Conservation (phyloP, 441 rosid species). For the Populus hybrid region DNA sequence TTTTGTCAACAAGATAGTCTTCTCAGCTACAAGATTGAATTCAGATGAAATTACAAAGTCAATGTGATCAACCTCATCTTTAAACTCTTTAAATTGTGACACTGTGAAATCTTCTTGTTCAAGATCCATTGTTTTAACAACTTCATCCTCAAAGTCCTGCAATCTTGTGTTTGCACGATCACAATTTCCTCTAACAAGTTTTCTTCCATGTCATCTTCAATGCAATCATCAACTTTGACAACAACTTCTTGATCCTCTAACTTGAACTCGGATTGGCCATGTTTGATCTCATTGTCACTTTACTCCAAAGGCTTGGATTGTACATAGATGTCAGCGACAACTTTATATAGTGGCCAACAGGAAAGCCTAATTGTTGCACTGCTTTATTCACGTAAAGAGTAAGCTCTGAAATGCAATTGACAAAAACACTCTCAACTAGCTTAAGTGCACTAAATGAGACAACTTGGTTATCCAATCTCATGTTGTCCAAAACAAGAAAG, state of each 20-base stretch:
- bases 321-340: background rate
- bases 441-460: background rate
- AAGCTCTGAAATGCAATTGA: too few species aligned
- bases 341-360: background rate
- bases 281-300: background rate
- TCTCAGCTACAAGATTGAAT: background rate
- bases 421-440: background rate
- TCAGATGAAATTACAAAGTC: background rate
- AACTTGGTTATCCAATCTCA: background rate
- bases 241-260: background rate
- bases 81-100: background rate
- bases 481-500: background rate
- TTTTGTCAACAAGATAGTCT: background rate
- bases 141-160: background rate
- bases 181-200: background rate
- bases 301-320: background rate
- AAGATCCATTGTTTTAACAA: background rate
- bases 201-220: background rate
- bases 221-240: background rate
- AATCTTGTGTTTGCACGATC: background rate
- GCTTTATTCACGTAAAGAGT: background rate
- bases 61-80: too few species aligned
- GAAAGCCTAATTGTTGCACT: background rate
- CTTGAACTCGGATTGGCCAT: background rate
- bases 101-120: background rate